Conservation (phyloP, 1,284 basidiomycete species). For the Malassezia equina region DNA sequence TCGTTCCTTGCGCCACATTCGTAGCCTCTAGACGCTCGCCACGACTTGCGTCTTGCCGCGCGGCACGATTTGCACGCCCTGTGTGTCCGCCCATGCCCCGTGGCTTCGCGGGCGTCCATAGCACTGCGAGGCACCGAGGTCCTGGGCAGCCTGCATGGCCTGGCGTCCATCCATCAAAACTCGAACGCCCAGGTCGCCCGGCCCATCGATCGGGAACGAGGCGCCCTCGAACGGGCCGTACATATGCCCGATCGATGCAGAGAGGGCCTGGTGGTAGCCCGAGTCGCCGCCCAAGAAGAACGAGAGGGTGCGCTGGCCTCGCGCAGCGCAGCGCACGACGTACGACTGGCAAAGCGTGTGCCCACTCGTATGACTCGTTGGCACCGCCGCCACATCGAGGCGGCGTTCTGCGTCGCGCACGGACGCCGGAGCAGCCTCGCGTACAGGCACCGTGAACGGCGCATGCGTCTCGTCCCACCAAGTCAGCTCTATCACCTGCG, state of each 20-base stretch:
- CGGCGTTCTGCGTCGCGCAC: not conserved
- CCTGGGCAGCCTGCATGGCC: conserved; percentile 26
- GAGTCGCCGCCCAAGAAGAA: conserved; percentile 49
- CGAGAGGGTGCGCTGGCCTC: not conserved
- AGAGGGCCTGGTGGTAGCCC: conserved; percentile 50
- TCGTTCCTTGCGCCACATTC: conserved; percentile 7
- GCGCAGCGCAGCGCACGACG: conserved; percentile 16
- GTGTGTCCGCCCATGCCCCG: conserved; percentile 9
- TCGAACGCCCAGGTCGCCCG: conserved; percentile 33
- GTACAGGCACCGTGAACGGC: conserved; percentile 15
- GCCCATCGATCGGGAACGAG: conserved; percentile 51
- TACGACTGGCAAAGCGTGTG: conserved; percentile 49
- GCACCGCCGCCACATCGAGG: conserved; percentile 25
- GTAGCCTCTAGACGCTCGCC: not conserved
- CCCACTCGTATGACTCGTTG: conserved; percentile 51
- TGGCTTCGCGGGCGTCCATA: conserved; percentile 6
- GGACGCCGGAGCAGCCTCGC: not conserved
- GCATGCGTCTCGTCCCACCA: conserved; percentile 40
- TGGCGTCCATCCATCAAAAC: conserved; percentile 30
- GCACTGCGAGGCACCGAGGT: conserved; percentile 28
- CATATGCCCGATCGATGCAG: conserved; percentile 49
- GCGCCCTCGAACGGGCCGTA: conserved; percentile 50
- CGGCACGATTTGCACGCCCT: conserved; percentile 21
- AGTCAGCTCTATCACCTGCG: conserved; percentile 34
- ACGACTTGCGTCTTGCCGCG: conserved; percentile 24